Evolutionary conservation across 2,329 filamentous ascomycete genomes (phyloP), one percentile per base, ranked within the genome.

Genomic region (Hysterium pulicare): DNA sequence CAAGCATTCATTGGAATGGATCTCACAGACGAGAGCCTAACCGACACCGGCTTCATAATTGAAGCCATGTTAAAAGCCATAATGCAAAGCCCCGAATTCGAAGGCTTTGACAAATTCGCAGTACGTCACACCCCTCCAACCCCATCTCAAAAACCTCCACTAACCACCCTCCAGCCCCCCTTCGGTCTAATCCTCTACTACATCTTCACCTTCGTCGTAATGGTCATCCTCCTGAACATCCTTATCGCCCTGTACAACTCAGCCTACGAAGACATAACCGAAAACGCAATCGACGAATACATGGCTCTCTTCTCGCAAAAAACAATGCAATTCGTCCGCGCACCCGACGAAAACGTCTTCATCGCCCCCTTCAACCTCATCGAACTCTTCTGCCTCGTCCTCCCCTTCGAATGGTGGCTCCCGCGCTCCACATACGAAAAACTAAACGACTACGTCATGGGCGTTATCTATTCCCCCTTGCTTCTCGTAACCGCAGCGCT

Each of bases 141-240:
- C n/a, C 4, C 6, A 32, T 30, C 15, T 22, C 13, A 13, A 22
- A 15, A 40, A 38, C 2, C 21, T 33, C 31, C 15, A 33, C 7
- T 9, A 33, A 16, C 31, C 8, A 28, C 6, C n/a, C 10, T 17
- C 15, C 20, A 66, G 17, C 90, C 87, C 10, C 93, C 93, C 0
- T 98, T 96, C 64, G 93, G 93, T 7, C 79, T 95, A 38, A 87
- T 96, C 23, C 83, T 98, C 8, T 98, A 98, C 73, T 98, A 98
- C 72, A 81, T 94, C 62, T 98, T 96, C 68, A 95, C 91, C 15
- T 98, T 98, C 60, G 84, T 97, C 30, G 87, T 98, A 58, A 96
- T 95, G 86, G 90, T 93, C 50, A 77, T 98, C 43, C 75, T 97
- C 20, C 81, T 98, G 53, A 98, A 98, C 66, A 89, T 98, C 56